Evolutionary conservation across 2,329 filamentous ascomycete genomes (phyloP).

Genomic region (Fusarium penzigii): DNA sequence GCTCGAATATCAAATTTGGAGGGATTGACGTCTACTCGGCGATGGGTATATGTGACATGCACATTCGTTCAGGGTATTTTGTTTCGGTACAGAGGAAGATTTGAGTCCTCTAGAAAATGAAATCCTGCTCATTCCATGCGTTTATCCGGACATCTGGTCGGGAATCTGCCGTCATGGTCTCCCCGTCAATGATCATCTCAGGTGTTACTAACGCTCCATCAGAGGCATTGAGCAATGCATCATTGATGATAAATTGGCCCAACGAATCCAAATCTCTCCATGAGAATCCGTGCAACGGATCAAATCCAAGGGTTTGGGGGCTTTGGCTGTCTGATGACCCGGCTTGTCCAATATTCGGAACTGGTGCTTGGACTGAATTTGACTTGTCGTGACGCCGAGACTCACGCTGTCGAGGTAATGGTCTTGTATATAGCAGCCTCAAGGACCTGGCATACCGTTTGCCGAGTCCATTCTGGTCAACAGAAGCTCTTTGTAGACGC

Average conservation of each 20-base stretch:
- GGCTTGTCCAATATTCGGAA: not conserved
- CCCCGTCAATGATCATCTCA: constrained; percentile 4
- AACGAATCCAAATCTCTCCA: constrained; percentile 63
- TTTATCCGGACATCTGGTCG: constrained; percentile 2
- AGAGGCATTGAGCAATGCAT: constrained; percentile 13
- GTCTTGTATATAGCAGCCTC: constrained; percentile 49
- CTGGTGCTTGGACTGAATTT: not conserved
- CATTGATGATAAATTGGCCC: constrained; percentile 49
- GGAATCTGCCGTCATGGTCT: not conserved
- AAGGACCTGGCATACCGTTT: constrained; percentile 62
- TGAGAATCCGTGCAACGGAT: constrained; percentile 56
- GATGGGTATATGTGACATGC: too few species aligned
- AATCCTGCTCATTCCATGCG: not conserved
- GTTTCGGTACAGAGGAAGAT: too few species aligned
- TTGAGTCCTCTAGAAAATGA: constrained; percentile 7
- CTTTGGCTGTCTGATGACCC: not conserved
- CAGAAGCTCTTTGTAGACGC: constrained; percentile 58
- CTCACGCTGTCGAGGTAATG: constrained; percentile 3
- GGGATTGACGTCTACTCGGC: too few species aligned
- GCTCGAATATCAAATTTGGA: too few species aligned
- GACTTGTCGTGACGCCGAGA: not conserved
- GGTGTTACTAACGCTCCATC: constrained; percentile 12
- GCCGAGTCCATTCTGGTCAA: constrained; percentile 59
- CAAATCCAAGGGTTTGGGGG: constrained; percentile 15
- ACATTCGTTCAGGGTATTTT: too few species aligned